Conservation (phyloP, 345 rosid genomes). For the Hirschfeldia incana region DNA sequence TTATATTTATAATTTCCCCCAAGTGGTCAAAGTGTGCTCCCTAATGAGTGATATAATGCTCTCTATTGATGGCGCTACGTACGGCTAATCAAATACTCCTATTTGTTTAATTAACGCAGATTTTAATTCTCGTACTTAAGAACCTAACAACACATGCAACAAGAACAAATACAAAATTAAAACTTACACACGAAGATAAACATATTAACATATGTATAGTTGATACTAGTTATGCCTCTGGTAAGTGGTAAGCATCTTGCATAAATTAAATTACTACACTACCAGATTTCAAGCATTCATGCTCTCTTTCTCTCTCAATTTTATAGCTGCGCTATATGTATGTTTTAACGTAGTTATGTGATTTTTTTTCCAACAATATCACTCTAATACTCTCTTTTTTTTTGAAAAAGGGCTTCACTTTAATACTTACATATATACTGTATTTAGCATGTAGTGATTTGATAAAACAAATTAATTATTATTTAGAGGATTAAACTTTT, state of each 20-base stretch:
- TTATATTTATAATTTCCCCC: neutral
- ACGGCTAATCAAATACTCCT: constrained; percentile 19
- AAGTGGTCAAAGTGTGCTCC: neutral
- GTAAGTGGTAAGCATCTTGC: neutral
- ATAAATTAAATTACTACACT: neutral
- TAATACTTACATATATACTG: neutral
- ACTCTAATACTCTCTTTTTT: neutral
- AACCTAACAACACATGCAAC: constrained; percentile 17
- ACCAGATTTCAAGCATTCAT: neutral
- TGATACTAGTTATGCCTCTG: neutral
- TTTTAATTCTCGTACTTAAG: constrained; percentile 27
- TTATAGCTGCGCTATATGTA: neutral
- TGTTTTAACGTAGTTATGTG: neutral
- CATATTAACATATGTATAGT: neutral
- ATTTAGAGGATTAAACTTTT: neutral
- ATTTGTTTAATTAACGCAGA: constrained; percentile 20
- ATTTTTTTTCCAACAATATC: neutral
- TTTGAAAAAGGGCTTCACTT: too few relatives aligned
- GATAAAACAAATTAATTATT: neutral
- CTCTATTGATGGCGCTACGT: constrained; percentile 18
- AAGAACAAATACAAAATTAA: neutral
- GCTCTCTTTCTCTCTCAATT: neutral
- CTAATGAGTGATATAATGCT: neutral
- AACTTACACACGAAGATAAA: neutral
- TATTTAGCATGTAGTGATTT: neutral